Evolutionary conservation across 2,329 filamentous ascomycete genomes (phyloP), one percentile per base, ranked within the genome.

Genomic region (Trichoderma hamatum): DNA sequence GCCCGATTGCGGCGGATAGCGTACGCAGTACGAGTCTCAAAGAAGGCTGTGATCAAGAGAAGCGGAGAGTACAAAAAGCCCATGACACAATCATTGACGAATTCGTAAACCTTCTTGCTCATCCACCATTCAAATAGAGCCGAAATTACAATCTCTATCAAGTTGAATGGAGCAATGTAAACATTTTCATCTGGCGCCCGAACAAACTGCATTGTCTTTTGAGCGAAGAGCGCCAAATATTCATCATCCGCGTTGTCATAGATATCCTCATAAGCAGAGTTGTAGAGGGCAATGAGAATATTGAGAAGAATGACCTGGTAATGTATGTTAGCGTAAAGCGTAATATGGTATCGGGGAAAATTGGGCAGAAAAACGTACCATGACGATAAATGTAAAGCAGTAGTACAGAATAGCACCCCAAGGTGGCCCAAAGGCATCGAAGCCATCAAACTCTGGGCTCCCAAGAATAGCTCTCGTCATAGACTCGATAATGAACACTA

Each of bases 161-260:
- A 85, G 78, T 99, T 99, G 80, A 99, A 92, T 0, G 96, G 96
- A 0, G 96, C 90, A 75, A 99, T 97, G 81, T 96, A 99, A 67
- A 99, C 96, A 74, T 99, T 99, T 79, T 99, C 96, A 75, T 99
- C 96, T 0, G 96, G 96, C 0, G 96, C 96, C 60, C 96, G 92
- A 21, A 98, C 93, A 75, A 97, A 99, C 75, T 97, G 94, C 86
- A 98, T 93, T 0, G 96, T 97, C 81, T 97, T 97, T 73, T 96
- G 92, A 0, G 93, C 87, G 80, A 97, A 97, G 3, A 98, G 87
- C 0, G 94, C 95, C 78, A 99, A 90, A 80, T 94, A 99, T 79
- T 99, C 96, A 79, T 99, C 96, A 72, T 93, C 91, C 5, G 96
- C 94, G 76, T 99, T 94, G 56, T 92, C 90, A 75, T 94, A 96